Conservation (phyloP, 148 eudicot genomes). For the Chenopodium formosanum region DNA sequence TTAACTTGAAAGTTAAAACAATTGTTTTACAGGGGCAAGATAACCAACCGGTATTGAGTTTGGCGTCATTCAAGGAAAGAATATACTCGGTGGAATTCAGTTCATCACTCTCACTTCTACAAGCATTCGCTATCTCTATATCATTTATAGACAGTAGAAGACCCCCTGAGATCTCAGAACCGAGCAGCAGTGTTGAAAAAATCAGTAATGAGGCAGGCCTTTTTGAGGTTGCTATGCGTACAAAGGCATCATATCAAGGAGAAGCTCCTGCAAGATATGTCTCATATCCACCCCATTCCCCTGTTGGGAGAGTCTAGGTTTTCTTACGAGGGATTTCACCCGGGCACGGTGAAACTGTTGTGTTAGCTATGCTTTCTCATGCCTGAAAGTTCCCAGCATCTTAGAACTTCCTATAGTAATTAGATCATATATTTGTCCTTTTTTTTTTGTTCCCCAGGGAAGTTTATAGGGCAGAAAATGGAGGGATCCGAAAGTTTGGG, state of each 20-base stretch:
- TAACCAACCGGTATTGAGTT: slow-evolving; percentile 42
- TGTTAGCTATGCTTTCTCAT: background rate
- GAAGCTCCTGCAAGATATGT: slow-evolving; percentile 46
- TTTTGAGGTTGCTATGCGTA: slow-evolving; percentile 16
- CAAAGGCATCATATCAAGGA: slow-evolving; percentile 29
- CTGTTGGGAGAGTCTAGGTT: slow-evolving; percentile 58
- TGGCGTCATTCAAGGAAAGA: slow-evolving; percentile 59
- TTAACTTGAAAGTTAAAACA: background rate
- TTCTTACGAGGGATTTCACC: background rate
- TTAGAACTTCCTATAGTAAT: background rate
- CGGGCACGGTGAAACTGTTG: background rate
- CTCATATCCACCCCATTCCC: slow-evolving; percentile 64
- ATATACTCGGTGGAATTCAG: slow-evolving; percentile 65
- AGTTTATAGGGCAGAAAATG: slow-evolving; percentile 7
- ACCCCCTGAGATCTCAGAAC: slow-evolving; percentile 42
- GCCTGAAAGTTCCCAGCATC: background rate
- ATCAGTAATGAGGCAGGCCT: slow-evolving; percentile 27
- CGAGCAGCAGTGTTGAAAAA: slow-evolving; percentile 30
- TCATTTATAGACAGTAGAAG: slow-evolving; percentile 53
- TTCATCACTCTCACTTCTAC: slow-evolving; percentile 62
- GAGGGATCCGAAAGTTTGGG: background rate
- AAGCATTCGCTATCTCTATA: slow-evolving; percentile 73
- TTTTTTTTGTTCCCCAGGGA: background rate
- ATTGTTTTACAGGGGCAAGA: slow-evolving; percentile 45
- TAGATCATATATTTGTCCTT: background rate